Evolutionary conservation across 2,329 filamentous ascomycete genomes (phyloP).

Genomic region (Colletotrichum sp.): DNA sequence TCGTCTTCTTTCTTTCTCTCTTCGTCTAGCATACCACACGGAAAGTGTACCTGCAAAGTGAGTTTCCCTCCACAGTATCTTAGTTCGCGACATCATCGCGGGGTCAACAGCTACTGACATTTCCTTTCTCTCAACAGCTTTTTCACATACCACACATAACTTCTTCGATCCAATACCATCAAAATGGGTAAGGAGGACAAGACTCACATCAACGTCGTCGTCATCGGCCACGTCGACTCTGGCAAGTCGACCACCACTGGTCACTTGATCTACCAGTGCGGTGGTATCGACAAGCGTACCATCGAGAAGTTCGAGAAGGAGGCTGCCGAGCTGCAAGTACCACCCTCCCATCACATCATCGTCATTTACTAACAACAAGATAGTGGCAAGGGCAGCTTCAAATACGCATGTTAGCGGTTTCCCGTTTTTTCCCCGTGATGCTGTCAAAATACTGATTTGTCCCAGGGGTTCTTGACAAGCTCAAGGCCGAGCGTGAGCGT

Average conservation of each 20-base stretch:
- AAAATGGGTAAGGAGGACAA: slow-evolving; percentile 82
- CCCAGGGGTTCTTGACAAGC: slow-evolving; percentile 84
- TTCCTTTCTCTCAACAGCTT: background rate
- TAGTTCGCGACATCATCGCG: background rate
- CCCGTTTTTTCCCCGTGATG: no score
- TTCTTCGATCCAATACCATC: slow-evolving; percentile 4
- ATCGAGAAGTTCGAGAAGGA: slow-evolving; percentile 99
- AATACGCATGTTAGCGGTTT: slow-evolving; percentile 81
- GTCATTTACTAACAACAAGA: slow-evolving; percentile 57
- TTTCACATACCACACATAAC: slow-evolving; percentile 7
- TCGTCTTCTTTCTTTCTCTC: background rate
- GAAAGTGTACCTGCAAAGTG: background rate
- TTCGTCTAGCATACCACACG: background rate
- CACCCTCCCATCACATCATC: background rate
- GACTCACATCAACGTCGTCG: slow-evolving; percentile 96
- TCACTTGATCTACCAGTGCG: slow-evolving; percentile 99
- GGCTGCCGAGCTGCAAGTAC: no score
- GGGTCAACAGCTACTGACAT: background rate
- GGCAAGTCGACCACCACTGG: slow-evolving; percentile 94
- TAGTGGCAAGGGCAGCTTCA: slow-evolving; percentile 99
- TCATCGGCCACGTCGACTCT: slow-evolving; percentile 99
- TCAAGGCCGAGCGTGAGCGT: slow-evolving; percentile 99
- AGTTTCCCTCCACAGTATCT: background rate
- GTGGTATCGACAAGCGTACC: slow-evolving; percentile 99
- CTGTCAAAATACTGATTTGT: no score